A percentile compares a stretch with the other conserved stretches of the same genome.
These are phyloP conservation scores for Ganoderma resinaceum DNA, from an alignment of 1,284 basidiomycete genomes.

Conservation along the genomic window DNA sequence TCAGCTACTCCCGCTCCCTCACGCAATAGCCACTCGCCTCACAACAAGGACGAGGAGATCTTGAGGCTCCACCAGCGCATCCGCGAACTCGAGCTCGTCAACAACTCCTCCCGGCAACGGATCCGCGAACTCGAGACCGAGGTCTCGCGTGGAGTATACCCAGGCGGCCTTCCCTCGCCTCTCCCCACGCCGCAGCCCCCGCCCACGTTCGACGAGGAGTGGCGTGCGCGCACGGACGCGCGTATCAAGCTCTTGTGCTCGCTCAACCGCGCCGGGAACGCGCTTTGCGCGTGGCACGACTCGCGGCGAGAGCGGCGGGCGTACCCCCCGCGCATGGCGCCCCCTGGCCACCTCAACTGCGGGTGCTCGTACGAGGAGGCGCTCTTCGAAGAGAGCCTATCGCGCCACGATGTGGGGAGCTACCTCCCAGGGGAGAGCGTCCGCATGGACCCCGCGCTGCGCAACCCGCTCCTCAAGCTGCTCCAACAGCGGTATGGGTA, in stretches of 20 bases:
- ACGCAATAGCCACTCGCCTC: constrained; percentile 33
- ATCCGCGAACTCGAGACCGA: constrained; percentile 55
- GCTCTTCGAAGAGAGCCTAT: constrained; percentile 82
- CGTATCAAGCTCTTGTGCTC: constrained; percentile 78
- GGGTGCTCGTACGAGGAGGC: constrained; percentile 84
- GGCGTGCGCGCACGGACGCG: constrained; percentile 73
- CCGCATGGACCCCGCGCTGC: constrained; percentile 84
- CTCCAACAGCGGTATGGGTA: constrained; percentile 78
- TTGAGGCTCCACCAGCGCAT: constrained; percentile 47
- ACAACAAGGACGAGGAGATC: constrained; percentile 47
- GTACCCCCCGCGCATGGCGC: constrained; percentile 82
- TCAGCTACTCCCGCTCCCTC: constrained; percentile 33
- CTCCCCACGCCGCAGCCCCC: constrained; percentile 51
- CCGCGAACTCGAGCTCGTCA: constrained; percentile 54
- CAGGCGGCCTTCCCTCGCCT: constrained; percentile 43
- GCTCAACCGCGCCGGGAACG: constrained; percentile 83
- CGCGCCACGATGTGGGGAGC: constrained; percentile 78
- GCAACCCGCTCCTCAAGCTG: constrained; percentile 77
- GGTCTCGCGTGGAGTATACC: constrained; percentile 42
- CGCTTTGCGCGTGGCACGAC: constrained; percentile 87
- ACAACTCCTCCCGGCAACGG: constrained; percentile 53
- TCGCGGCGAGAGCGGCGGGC: constrained; percentile 79
- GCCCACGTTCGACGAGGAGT: constrained; percentile 60
- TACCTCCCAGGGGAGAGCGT: constrained; percentile 84
- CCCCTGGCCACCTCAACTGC: constrained; percentile 78